These are phyloP conservation scores for Pleurozium schreberi DNA, from an alignment of 225 moss, liverwort and hornwort genomes.

Conservation along the genomic window DNA sequence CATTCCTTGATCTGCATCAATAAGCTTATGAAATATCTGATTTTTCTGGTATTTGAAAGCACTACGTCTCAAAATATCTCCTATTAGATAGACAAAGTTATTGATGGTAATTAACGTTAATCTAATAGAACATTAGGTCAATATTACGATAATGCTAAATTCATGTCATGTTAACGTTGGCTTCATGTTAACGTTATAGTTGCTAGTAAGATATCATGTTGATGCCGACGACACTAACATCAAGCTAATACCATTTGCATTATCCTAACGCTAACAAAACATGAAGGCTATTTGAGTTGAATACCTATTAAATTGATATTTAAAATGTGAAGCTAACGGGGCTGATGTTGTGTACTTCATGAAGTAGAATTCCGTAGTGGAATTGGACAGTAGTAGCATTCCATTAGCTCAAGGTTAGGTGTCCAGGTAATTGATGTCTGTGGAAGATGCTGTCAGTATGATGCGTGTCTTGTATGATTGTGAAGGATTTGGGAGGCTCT, in stretches of 20 bases:
- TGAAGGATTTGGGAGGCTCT: slow-evolving; percentile 90
- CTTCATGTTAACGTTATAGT: neutral
- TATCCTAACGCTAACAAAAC: too few species aligned
- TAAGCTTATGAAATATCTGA: neutral
- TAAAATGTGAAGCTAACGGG: neutral
- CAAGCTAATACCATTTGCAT: neutral
- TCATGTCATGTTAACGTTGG: neutral
- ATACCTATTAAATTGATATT: neutral
- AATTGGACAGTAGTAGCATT: neutral
- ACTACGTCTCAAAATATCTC: neutral
- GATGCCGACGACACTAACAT: neutral
- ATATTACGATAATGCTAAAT: neutral
- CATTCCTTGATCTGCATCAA: neutral
- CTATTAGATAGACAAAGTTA: neutral
- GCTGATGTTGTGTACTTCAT: neutral
- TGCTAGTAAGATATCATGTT: neutral
- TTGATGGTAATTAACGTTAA: neutral
- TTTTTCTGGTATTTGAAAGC: neutral
- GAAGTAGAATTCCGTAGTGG: neutral
- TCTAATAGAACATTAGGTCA: neutral
- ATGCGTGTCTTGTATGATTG: neutral
- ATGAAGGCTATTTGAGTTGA: neutral
- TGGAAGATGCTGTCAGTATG: neutral
- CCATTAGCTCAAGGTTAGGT: neutral
- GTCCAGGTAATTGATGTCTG: too few species aligned